Evolutionary conservation across 352 stramenopile species (phyloP), one percentile per base, ranked within the genome.

Genomic region (Phytophthora agathidicida): DNA sequence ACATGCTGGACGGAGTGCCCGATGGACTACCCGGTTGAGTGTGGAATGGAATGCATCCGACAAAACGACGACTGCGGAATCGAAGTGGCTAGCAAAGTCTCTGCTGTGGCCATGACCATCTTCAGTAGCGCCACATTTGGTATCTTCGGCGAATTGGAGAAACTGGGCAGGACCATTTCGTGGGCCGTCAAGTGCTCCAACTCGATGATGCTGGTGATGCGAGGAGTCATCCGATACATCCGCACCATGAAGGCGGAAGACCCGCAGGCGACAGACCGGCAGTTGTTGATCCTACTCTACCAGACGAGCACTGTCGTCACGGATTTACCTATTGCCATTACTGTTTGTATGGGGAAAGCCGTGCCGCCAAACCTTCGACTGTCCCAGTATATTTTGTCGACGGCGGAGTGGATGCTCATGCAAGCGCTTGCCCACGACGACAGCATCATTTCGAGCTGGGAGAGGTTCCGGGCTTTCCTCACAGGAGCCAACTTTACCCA

Each of bases 1-100:
- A 85, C 77, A 7, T 88, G 74, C 48, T 88, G 77, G 77, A 72
- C 75, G 0, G 58, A 86, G 47, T 88, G 78, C 20, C 78, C 78
- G 0, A 43, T 84, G 13, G 67, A 80, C 23, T 88, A 83, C 60
- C 78, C 78, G 2, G 70, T 86, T 0, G 60, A 80, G 22, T 86
- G 73, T 24, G 76, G 73, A 44, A 77, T 77, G 68, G 73, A 86
- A 52, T 86, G 76, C 27, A 58, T 77, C 47, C 72, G 54, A 14
- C 72, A 82, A 32, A 82, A 74, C 32, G 47, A 46, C 33, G 58
- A 75, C 36, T 82, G 72, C n/a, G 65, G 65, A 14, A 64, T 80
- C n/a, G 71, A 72, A 44, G 63, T 86, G n/a, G 14, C 73, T 30
- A 56, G 42, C 30, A 80, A 83, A 39, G 65, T 82, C n/a, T 57